Evolutionary conservation across 495 filamentous ascomycete genomes (phyloP), one percentile per base, ranked within the genome.

Genomic region (Neurospora tetraspora): DNA sequence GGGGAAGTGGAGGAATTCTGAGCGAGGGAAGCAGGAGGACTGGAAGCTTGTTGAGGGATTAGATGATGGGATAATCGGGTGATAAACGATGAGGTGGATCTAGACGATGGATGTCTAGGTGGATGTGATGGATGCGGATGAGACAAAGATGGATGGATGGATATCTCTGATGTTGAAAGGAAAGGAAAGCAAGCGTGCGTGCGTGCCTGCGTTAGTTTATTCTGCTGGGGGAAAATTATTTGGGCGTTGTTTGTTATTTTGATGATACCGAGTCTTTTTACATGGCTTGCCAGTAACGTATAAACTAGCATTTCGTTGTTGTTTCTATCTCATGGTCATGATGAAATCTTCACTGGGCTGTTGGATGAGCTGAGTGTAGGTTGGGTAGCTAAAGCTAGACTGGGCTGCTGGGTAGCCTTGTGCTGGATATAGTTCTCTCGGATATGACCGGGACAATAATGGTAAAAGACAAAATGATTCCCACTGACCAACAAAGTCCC

Each of bases 1-100:
- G 43, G 72, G 47, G 70, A 36, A 74, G 72, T 59, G 43, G 43
- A 34, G 53, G 53, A 8, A 65, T 34, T 65, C 14, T 65, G 72
- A 73, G 79, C 36, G 81, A 83, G n/a, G 75, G 72, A 10, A 65
- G 72, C 38, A 65, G 53, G 69, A 74, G 69, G 40, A 71, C 61
- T n/a, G 71, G 12, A 31, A 73, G 65, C 40, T 45, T 69, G 70
- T 38, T 72, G 68, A 40, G 68, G 14, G 40, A 72, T 71, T 65
- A 65, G 14, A 34, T 34, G 0, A 31, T 34, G 23, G 14, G 27
- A 65, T 34, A 18, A 61, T 61, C 4, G 1, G 12, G 53, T 9
- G 53, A 65, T 65, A 8, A 31, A 16, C 0, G 53, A 34, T 65
- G 27, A 8, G 20, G 16, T 61, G 53, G 23, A 31, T 31, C n/a